Evolutionary conservation across 257 asterid species (phyloP).

Genomic region (Nicotiana sylvestris): DNA sequence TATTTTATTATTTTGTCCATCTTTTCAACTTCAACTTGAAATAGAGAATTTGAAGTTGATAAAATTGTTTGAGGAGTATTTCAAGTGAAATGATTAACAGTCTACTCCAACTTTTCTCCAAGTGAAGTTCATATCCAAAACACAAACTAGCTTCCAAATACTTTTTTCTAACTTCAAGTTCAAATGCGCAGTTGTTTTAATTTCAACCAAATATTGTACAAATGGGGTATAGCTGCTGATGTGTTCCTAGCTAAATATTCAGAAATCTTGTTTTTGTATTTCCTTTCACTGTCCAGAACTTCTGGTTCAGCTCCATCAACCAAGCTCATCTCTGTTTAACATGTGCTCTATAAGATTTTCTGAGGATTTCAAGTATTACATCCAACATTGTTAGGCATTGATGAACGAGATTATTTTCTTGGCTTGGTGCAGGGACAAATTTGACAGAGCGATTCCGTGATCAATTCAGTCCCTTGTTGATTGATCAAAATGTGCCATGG

Average conservation of each 20-base stretch:
- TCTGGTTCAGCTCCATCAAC: neutral
- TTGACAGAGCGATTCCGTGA: constrained; percentile 73
- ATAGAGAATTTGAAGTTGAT: constrained; percentile 1
- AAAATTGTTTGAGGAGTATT: neutral
- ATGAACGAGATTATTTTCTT: neutral
- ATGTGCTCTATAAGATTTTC: neutral
- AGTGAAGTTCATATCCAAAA: neutral
- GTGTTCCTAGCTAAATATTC: constrained; percentile 7
- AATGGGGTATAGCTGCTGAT: neutral
- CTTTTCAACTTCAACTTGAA: neutral
- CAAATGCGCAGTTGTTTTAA: neutral
- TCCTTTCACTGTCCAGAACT: neutral
- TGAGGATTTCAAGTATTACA: constrained; percentile 4
- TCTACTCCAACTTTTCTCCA: neutral
- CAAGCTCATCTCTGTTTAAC: neutral
- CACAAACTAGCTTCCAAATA: neutral
- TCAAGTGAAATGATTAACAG: neutral
- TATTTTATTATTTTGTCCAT: neutral
- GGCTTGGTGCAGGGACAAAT: constrained; percentile 62
- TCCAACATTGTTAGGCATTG: neutral
- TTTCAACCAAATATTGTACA: neutral
- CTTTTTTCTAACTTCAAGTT: neutral
- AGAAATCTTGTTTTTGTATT: too few relatives aligned
- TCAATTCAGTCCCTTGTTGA: constrained; percentile 82
- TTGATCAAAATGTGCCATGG: constrained; percentile 68